A percentile compares a stretch with the other conserved stretches of the same genome.
Evolutionary conservation across 352 stramenopile species (phyloP).

Genomic region (Phytophthora syringae): DNA sequence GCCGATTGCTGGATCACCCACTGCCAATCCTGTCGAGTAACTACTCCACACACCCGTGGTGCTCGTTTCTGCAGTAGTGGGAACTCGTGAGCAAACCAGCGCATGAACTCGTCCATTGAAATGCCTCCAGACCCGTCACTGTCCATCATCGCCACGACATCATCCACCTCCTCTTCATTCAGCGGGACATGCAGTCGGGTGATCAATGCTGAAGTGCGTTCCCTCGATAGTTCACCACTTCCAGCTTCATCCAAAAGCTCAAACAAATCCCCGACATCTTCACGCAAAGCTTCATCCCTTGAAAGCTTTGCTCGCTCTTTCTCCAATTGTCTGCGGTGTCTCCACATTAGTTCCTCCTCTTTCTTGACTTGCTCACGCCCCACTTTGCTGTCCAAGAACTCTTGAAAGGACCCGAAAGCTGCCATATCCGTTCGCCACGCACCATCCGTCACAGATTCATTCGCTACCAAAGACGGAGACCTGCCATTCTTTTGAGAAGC

Average conservation of each 20-base stretch:
- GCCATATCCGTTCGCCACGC: constrained; percentile 59
- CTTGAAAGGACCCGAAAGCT: constrained; percentile 63
- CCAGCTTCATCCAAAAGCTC: constrained; percentile 69
- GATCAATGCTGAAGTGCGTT: constrained; percentile 57
- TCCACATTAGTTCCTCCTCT: constrained; percentile 54
- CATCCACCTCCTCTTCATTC: constrained; percentile 50
- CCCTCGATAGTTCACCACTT: constrained; percentile 54
- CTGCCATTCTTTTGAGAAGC: constrained; percentile 51
- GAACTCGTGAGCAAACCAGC: constrained; percentile 74
- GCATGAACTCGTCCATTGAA: constrained; percentile 69
- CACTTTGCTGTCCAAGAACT: constrained; percentile 52
- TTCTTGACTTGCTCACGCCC: constrained; percentile 60
- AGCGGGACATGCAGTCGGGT: constrained; percentile 66
- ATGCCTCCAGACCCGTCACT: constrained; percentile 69
- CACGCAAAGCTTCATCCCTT: constrained; percentile 47
- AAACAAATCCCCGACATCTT: constrained; percentile 73
- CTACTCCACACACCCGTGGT: constrained; percentile 55
- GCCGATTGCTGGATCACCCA: constrained; percentile 72
- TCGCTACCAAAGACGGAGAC: not conserved
- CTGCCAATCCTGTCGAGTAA: constrained; percentile 60
- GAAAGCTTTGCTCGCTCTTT: constrained; percentile 48
- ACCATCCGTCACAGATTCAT: not conserved
- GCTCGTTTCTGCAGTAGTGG: constrained; percentile 53
- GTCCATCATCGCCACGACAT: constrained; percentile 88
- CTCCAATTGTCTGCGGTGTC: constrained; percentile 36